Conservation (phyloP, 257 asterid species). For the Linderniella brevidens region DNA sequence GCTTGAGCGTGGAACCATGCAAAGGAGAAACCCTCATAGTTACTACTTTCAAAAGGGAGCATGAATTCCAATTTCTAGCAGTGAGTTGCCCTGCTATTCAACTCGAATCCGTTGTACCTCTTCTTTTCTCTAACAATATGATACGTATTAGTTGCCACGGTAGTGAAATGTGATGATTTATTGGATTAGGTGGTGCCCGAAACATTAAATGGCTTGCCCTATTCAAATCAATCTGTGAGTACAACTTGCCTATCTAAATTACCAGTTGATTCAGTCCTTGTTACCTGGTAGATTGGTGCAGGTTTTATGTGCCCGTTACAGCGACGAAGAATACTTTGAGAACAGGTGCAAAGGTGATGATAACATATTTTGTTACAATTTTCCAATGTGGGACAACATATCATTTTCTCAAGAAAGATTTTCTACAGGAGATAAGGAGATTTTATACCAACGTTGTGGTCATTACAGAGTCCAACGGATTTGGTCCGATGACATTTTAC, state of each 20-base stretch:
- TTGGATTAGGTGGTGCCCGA: conserved; percentile 58
- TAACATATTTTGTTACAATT: conserved; percentile 2
- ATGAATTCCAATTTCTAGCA: conserved; percentile 83
- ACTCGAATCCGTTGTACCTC: conserved; percentile 1
- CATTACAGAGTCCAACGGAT: conserved; percentile 41
- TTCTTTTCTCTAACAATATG: neutral
- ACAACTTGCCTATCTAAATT: conserved; percentile 1
- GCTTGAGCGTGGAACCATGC: conserved; percentile 89
- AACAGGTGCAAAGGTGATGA: conserved; percentile 66
- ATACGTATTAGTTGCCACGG: neutral
- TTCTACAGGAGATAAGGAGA: conserved; percentile 40
- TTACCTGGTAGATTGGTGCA: conserved; percentile 15
- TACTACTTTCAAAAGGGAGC: conserved; percentile 89
- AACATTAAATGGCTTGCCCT: conserved; percentile 66
- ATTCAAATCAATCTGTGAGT: conserved; percentile 60
- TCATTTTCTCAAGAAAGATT: neutral
- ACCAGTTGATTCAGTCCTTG: neutral
- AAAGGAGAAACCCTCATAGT: conserved; percentile 61
- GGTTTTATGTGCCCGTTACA: conserved; percentile 71
- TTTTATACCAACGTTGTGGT: conserved; percentile 54
- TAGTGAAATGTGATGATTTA: neutral
- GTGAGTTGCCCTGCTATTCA: conserved; percentile 42
- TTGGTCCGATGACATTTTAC: conserved; percentile 82
- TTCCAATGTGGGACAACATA: neutral
- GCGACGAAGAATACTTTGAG: conserved; percentile 67